Evolutionary conservation across 768 basidiomycete genomes (phyloP).

Genomic region (Nevesoporus exiguus): DNA sequence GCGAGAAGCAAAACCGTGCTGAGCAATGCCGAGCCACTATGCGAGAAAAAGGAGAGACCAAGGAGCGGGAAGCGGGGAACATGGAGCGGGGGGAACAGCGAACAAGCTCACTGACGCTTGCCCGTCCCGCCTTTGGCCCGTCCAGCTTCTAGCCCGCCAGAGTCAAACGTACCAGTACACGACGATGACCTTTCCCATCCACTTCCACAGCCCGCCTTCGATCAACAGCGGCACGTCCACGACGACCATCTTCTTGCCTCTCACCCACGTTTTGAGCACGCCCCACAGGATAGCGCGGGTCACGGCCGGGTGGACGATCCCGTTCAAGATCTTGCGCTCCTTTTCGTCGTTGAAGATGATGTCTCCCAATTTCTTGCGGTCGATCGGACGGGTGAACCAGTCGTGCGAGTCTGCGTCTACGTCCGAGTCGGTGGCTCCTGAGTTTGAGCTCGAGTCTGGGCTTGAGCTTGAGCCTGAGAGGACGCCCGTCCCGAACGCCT

Average conservation of each 20-base stretch:
- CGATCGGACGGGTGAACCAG: constrained; percentile 65
- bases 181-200: constrained; percentile 80
- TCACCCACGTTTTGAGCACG: constrained; percentile 68
- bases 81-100: too few relatives aligned
- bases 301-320: constrained; percentile 92
- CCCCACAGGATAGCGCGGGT: constrained; percentile 67
- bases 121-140: too few relatives aligned
- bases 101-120: too few relatives aligned
- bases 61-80: too few relatives aligned
- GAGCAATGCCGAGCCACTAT: too few relatives aligned
- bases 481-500: constrained; percentile 68
- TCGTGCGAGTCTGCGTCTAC: neutral
- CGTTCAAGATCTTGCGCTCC: constrained; percentile 72
- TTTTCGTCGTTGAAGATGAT: constrained; percentile 79
- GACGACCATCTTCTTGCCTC: constrained; percentile 74
- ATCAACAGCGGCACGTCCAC: constrained; percentile 92
- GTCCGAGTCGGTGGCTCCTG: too few relatives aligned
- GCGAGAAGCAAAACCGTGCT: too few relatives aligned
- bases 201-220: constrained; percentile 81
- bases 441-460: constrained; percentile 22
- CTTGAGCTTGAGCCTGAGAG: constrained; percentile 37
- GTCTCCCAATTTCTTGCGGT: constrained; percentile 78
- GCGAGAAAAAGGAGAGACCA: too few relatives aligned
- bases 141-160: too few relatives aligned
- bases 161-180: constrained; percentile 89